Conservation (phyloP, 306 rosid genomes). For the Geum urbanum region DNA sequence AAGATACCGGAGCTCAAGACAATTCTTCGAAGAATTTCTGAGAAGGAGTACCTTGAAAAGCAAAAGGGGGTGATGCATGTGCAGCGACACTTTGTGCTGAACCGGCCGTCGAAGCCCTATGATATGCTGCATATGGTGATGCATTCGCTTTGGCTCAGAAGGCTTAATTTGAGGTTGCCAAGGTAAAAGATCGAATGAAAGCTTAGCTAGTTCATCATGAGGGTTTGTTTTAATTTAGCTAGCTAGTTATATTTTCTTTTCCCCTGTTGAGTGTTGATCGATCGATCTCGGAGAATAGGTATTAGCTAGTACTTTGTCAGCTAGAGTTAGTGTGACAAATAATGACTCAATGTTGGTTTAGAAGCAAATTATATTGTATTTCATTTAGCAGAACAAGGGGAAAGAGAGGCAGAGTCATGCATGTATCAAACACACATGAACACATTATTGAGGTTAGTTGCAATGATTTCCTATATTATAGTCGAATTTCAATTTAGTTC, state of each 20-base stretch:
- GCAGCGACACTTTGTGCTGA: slow-evolving; percentile 39
- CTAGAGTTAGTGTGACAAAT: background rate
- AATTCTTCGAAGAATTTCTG: slow-evolving; percentile 31
- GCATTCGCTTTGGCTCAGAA: slow-evolving; percentile 54
- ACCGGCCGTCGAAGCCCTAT: slow-evolving; percentile 38
- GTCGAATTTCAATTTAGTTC: background rate
- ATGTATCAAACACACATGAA: background rate
- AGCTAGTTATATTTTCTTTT: background rate
- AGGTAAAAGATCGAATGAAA: background rate
- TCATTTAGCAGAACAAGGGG: background rate
- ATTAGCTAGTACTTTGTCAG: background rate
- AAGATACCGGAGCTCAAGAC: slow-evolving; percentile 30
- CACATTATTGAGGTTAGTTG: background rate
- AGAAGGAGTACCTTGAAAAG: slow-evolving; percentile 32
- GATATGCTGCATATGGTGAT: slow-evolving; percentile 46
- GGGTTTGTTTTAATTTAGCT: background rate
- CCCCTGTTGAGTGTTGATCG: background rate
- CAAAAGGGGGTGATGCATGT: slow-evolving; percentile 34
- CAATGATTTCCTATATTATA: background rate
- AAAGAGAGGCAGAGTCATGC: background rate
- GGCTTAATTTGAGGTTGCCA: slow-evolving; percentile 39
- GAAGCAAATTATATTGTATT: background rate
- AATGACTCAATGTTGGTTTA: background rate
- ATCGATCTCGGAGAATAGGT: background rate
- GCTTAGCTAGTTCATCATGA: background rate